A percentile compares a stretch with the other conserved stretches of the same genome.
Evolutionary conservation across 129 eudicot genomes (phyloP).

Genomic region (Helianthus annuus): HanXRQr2.0-SUNRISE NC_035435.2:46557276-46557775

Average conservation of each 20-base stretch:
- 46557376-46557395: no score
- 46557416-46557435: not conserved
- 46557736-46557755: constrained; percentile 90
- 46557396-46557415: no score
- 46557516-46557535: not conserved
- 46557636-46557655: not conserved
- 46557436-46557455: not conserved
- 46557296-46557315: not conserved
- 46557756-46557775: constrained; percentile 42
- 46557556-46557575: not conserved
- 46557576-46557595: not conserved
- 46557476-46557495: not conserved
- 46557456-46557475: not conserved
- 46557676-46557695: constrained; percentile 68
- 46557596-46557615: not conserved
- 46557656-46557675: not conserved
- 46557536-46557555: not conserved
- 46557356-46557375: no score
- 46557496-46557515: not conserved
- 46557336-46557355: not conserved
- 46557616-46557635: not conserved
- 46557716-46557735: constrained; percentile 95
- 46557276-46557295: no score
- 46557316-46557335: not conserved
- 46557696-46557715: constrained; percentile 79